phyloP scores from a whole-genome alignment of 257 asterid genomes.

The Craterostigma plantagineum region DNA sequence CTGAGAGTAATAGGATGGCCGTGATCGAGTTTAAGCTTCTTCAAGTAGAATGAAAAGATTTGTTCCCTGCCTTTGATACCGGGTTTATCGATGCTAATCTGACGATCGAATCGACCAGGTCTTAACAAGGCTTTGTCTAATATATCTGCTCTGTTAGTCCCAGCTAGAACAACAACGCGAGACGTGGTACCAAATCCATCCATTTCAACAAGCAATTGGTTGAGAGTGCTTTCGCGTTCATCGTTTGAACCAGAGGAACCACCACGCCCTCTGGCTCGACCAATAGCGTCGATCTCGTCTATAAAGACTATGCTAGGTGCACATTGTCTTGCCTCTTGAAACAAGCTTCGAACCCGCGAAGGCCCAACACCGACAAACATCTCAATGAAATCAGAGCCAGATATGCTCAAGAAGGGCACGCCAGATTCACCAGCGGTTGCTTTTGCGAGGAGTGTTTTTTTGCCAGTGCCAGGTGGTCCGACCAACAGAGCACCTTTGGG shows the following conservation, averaged over 20 bases:
- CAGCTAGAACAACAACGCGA: constrained; percentile 85
- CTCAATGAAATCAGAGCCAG: constrained; percentile 82
- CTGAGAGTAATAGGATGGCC: constrained; percentile 56
- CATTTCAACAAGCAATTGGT: constrained; percentile 92
- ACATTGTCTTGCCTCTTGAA: constrained; percentile 76
- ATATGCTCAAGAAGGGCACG: constrained; percentile 72
- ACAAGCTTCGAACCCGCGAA: constrained; percentile 66
- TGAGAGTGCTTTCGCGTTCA: constrained; percentile 76
- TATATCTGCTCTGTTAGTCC: constrained; percentile 79
- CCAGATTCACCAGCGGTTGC: constrained; percentile 93
- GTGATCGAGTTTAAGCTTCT: constrained; percentile 61
- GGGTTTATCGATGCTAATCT: constrained; percentile 63
- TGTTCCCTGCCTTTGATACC: constrained; percentile 85
- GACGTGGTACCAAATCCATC: constrained; percentile 84
- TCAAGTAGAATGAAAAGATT: constrained; percentile 54
- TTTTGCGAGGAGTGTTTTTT: constrained; percentile 83
- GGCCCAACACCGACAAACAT: constrained; percentile 93
- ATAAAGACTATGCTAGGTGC: constrained; percentile 91
- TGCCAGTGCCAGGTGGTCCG: constrained; percentile 95
- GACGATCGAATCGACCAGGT: constrained; percentile 93
- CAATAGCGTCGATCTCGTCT: constrained; percentile 87
- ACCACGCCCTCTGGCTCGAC: constrained; percentile 71
- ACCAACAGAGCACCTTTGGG: constrained; percentile 87
- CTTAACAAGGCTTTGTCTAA: constrained; percentile 76
- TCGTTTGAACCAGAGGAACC: constrained; percentile 35